These are phyloP conservation scores for Hymenoscyphus scutula DNA, from an alignment of 2,329 filamentous ascomycete genomes.

Conservation along the genomic window DNA sequence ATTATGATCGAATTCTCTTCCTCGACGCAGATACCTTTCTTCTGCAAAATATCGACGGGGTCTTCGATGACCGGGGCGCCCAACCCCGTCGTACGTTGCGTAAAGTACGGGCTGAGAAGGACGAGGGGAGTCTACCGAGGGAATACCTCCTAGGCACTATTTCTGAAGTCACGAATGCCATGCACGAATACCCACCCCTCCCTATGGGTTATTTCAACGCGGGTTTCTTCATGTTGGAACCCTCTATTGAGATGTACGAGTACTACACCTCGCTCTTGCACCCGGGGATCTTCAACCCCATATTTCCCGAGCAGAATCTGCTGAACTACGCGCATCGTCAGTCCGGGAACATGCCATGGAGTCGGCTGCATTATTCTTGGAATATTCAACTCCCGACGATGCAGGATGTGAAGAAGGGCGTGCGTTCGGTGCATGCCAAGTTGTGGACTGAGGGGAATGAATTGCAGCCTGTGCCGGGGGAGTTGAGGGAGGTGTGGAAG, in stretches of 20 bases:
- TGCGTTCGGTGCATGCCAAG: slow-evolving; percentile 41
- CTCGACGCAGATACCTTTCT: slow-evolving; percentile 39
- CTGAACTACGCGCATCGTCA: slow-evolving; percentile 45
- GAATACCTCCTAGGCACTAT: slow-evolving; percentile 38
- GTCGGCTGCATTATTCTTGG: slow-evolving; percentile 40
- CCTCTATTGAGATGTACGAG: slow-evolving; percentile 39
- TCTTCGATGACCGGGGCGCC: slow-evolving; percentile 35
- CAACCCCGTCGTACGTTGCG: neutral
- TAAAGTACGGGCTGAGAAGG: slow-evolving; percentile 10
- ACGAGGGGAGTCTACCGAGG: slow-evolving; percentile 36
- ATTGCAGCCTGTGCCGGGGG: slow-evolving; percentile 12
- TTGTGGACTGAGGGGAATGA: slow-evolving; percentile 35
- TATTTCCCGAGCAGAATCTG: slow-evolving; percentile 43
- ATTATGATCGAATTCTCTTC: slow-evolving; percentile 39
- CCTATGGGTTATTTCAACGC: slow-evolving; percentile 39
- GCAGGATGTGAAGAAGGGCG: slow-evolving; percentile 36
- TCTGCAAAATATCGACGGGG: slow-evolving; percentile 33
- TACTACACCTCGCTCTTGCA: slow-evolving; percentile 40
- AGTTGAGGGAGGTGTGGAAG: slow-evolving; percentile 22
- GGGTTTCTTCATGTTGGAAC: slow-evolving; percentile 43
- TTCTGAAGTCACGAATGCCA: slow-evolving; percentile 38
- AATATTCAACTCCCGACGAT: slow-evolving; percentile 40
- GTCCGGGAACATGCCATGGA: slow-evolving; percentile 44
- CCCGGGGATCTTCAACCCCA: slow-evolving; percentile 39
- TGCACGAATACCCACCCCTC: slow-evolving; percentile 40